A percentile compares a stretch with the other conserved stretches of the same genome.
These are phyloP conservation scores for Jacaranda mimosifolia DNA, from an alignment of 257 asterid genomes.

Conservation along the genomic window DNA sequence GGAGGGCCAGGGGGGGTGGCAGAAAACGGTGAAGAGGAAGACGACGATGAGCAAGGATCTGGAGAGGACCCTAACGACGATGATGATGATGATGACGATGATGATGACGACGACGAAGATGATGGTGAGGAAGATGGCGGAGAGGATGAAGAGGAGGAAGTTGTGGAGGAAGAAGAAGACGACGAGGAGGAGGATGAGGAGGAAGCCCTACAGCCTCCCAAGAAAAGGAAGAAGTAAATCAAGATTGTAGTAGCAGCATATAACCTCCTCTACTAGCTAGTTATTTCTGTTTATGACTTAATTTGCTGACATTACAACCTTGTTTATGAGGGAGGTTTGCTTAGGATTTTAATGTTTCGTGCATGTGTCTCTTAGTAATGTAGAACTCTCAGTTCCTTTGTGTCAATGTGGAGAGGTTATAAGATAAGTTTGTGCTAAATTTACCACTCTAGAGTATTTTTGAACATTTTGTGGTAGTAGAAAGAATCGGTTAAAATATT, in stretches of 20 bases:
- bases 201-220: slow-evolving; percentile 61
- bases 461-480: neutral
- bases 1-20: slow-evolving; percentile 43
- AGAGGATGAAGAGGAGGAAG: neutral
- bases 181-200: slow-evolving; percentile 40
- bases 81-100: slow-evolving; percentile 30
- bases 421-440: neutral
- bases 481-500: neutral
- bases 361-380: slow-evolving; percentile 9
- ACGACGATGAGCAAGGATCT: slow-evolving; percentile 29
- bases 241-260: neutral
- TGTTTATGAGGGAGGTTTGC: slow-evolving; percentile 32
- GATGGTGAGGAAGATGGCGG: slow-evolving; percentile 20
- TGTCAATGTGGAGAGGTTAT: slow-evolving; percentile 23
- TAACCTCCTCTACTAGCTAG: slow-evolving; percentile 18
- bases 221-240: slow-evolving; percentile 65
- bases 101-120: neutral
- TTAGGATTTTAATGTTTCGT: slow-evolving; percentile 30
- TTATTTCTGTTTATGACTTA: slow-evolving; percentile 23
- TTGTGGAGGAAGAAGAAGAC: slow-evolving; percentile 27
- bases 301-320: slow-evolving; percentile 23
- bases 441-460: neutral
- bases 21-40: slow-evolving; percentile 48
- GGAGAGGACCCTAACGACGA: slow-evolving; percentile 30
- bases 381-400: slow-evolving; percentile 21